Base-by-base conservation (phyloP, 2,329 filamentous ascomycete species). In the Fusarium dimerum region DNA sequence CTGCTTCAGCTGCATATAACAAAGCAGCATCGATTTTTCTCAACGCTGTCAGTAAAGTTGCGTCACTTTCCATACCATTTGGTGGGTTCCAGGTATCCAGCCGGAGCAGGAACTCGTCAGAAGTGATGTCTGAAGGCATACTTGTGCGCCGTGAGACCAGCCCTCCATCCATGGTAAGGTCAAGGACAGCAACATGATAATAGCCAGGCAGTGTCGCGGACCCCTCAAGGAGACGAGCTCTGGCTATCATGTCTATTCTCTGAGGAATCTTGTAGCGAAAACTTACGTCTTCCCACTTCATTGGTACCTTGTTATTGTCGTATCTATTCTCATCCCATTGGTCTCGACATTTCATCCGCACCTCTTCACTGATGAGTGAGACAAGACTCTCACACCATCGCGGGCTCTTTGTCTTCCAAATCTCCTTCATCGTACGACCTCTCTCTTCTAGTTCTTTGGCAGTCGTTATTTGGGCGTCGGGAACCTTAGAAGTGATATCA, bases 51-150 rank as follows among this genome's bases (percentile, higher is more conserved):
- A 8, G 52, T 47, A 15, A 65, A 43, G 2, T 52, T 16, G 26
- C 36, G n/a, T 20, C 15, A 34, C 40, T 54, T 8, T 52, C 44
- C 34, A 58, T 51, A 36, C 43, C 39, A 7, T 64, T 26, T 2
- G 45, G 41, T 2, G 61, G 59, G 12, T 45, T 50, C 59, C 55
- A 58, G n/a, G 45, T 48, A 16, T 65, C 52, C 15, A 65, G 44
- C 17, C 61, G 61, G 6, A 42, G 50, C 15, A 51, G 17, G 15
- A 60, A 26, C 30, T 48, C 51, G n/a, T 45, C 32, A 1, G 55
- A 7, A 9, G 42, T 43, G 26, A 58, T 16, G 15, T 53, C 48
- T 18, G 12, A 41, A 1, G 59, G 59, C 40, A 65, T 48, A 9
- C 17, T 52, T 15, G 40, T 36, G 11, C 43, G 50, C 29, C 52